Conservation (phyloP, 1,284 basidiomycete species). For the Heliocybe sulcata region DNA sequence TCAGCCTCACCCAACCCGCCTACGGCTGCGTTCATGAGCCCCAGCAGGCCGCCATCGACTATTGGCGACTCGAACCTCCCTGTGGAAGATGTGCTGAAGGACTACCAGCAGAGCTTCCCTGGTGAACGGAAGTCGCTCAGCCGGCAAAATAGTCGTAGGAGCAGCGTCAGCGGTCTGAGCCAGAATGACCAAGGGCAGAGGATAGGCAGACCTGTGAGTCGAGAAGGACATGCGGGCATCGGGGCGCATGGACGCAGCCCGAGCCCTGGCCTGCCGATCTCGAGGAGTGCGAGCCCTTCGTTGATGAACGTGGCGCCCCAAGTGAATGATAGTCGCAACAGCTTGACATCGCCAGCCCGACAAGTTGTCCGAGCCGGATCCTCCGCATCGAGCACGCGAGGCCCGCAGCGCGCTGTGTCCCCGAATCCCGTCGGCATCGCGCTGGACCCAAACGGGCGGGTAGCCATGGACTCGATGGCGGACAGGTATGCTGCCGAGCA, state of each 20-base stretch:
- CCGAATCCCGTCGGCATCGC: slow-evolving; percentile 61
- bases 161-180: slow-evolving; percentile 19
- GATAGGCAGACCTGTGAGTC: slow-evolving; percentile 41
- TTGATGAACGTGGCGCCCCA: slow-evolving; percentile 5
- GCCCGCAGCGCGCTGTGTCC: slow-evolving; percentile 23
- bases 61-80: slow-evolving; percentile 27
- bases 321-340: slow-evolving; percentile 12
- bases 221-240: slow-evolving; percentile 71
- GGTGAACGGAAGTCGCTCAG: slow-evolving; percentile 66
- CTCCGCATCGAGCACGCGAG: slow-evolving; percentile 7
- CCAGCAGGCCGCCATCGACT: slow-evolving; percentile 39
- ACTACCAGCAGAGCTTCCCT: slow-evolving; percentile 84
- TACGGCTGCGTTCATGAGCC: slow-evolving; percentile 70
- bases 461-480: slow-evolving; percentile 78
- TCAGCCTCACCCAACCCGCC: slow-evolving; percentile 69
- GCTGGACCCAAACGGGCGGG: slow-evolving; percentile 71
- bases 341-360: slow-evolving; percentile 10
- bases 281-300: slow-evolving; percentile 41
- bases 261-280: slow-evolving; percentile 49
- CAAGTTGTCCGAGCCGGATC: slow-evolving; percentile 4
- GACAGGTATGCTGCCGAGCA: slow-evolving; percentile 36
- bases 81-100: slow-evolving; percentile 66
- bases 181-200: slow-evolving; percentile 23
- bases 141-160: slow-evolving; percentile 34
- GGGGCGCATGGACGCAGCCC: slow-evolving; percentile 63